Conservation (phyloP, 164 flowering plant species). For the Paratinospora sagittata region DNA sequence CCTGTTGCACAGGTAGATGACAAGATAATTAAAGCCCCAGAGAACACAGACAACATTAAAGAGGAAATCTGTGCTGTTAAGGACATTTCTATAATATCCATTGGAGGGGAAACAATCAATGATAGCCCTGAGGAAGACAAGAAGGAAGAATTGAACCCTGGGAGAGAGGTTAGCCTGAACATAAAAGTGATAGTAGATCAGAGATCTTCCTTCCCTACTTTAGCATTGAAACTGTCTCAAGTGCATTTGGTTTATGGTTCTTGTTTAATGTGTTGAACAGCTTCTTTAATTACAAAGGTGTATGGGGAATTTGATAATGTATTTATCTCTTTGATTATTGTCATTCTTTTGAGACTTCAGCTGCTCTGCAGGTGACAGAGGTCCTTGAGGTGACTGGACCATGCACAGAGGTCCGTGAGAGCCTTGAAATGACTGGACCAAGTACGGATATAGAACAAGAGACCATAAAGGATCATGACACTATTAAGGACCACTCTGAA, state of each 20-base stretch:
- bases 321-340: background rate
- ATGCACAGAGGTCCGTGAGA: background rate
- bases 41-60: background rate
- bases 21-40: background rate
- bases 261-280: background rate
- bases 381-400: background rate
- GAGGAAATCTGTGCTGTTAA: background rate
- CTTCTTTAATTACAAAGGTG: background rate
- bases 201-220: background rate
- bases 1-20: conserved; percentile 6
- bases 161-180: conserved; percentile 5
- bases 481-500: background rate
- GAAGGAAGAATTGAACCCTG: background rate
- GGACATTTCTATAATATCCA: background rate
- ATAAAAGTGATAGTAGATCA: background rate
- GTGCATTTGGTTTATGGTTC: background rate
- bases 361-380: background rate
- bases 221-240: background rate
- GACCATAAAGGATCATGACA: background rate
- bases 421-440: background rate
- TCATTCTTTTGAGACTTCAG: background rate
- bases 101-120: conserved; percentile 6
- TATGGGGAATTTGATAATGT: background rate
- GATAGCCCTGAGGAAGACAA: conserved; percentile 8
- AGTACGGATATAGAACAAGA: conserved; percentile 2